Evolutionary conservation across 345 rosid genomes (phyloP).

Genomic region (Viola odorata): DNA sequence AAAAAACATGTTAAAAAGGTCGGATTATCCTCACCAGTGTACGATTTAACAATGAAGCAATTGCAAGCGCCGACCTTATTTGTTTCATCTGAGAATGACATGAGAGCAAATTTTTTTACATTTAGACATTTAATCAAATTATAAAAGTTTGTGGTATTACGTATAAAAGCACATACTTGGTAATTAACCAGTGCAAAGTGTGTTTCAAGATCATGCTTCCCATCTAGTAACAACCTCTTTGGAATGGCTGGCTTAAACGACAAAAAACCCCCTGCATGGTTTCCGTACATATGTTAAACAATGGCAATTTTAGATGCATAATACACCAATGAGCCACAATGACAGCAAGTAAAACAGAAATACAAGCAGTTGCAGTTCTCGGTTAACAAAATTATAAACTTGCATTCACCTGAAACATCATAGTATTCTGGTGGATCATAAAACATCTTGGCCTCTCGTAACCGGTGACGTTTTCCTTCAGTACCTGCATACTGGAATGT

Average conservation of each 20-base stretch:
- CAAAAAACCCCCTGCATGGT: constrained; percentile 76
- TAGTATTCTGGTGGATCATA: constrained; percentile 89
- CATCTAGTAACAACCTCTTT: constrained; percentile 73
- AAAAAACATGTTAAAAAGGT: neutral
- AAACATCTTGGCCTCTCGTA: constrained; percentile 85
- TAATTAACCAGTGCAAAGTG: constrained; percentile 78
- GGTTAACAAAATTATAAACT: neutral
- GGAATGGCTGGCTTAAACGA: constrained; percentile 86
- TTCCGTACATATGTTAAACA: constrained; percentile 19
- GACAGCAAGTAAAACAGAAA: neutral
- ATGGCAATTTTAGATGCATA: neutral
- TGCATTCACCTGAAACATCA: constrained; percentile 61
- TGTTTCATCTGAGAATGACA: constrained; percentile 66
- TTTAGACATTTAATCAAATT: neutral
- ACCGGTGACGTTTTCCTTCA: constrained; percentile 93
- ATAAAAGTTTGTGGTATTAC: too few relatives aligned
- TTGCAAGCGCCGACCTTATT: constrained; percentile 85
- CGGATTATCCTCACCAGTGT: constrained; percentile 62
- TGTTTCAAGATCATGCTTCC: constrained; percentile 69
- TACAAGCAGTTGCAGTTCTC: neutral
- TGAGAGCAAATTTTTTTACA: constrained; percentile 18
- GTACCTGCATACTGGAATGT: constrained; percentile 97
- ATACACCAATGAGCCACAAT: too few relatives aligned
- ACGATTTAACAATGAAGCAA: constrained; percentile 79
- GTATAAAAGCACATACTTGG: constrained; percentile 47